phyloP scores from a whole-genome alignment of 2,329 filamentous ascomycete species.

The Phyllosticta citrichinensis region DNA sequence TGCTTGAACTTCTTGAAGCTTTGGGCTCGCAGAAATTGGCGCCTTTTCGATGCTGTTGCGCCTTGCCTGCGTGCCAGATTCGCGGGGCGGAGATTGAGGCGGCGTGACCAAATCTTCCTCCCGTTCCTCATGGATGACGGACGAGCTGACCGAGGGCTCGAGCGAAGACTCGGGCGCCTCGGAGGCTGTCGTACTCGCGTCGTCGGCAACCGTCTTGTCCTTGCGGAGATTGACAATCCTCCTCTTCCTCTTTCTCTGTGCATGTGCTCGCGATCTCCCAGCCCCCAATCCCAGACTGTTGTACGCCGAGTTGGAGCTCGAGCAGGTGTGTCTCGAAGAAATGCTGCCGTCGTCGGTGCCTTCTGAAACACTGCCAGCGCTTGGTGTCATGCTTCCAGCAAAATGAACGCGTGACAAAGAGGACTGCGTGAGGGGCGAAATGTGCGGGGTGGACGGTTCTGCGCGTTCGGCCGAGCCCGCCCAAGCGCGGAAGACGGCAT shows the following conservation, averaged over 20 bases:
- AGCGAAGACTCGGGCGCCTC: constrained; percentile 42
- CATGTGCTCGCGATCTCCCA: constrained; percentile 49
- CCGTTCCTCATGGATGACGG: constrained; percentile 22
- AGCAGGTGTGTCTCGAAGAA: constrained; percentile 58
- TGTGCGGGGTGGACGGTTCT: constrained; percentile 40
- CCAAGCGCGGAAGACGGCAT: constrained; percentile 90
- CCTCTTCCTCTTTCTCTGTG: constrained; percentile 69
- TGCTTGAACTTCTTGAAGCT: not conserved
- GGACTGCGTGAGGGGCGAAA: constrained; percentile 32
- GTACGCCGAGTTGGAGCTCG: constrained; percentile 50
- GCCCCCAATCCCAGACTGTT: constrained; percentile 55
- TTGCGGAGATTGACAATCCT: constrained; percentile 73
- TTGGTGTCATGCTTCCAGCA: constrained; percentile 19
- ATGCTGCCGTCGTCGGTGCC: constrained; percentile 42
- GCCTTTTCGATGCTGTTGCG: constrained; percentile 5
- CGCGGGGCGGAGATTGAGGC: constrained; percentile 20
- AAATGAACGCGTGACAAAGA: constrained; percentile 37
- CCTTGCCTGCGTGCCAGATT: not conserved
- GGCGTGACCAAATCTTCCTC: constrained; percentile 24
- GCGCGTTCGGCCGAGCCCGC: constrained; percentile 64
- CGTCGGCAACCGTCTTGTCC: constrained; percentile 41
- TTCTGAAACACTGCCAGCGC: constrained; percentile 16
- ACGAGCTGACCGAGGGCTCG: constrained; percentile 47
- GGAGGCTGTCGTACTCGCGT: constrained; percentile 41
- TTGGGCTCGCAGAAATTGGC: not conserved